These are phyloP conservation scores for Penstemon newberryi DNA, from an alignment of 257 asterid species.

Conservation along the genomic window DNA sequence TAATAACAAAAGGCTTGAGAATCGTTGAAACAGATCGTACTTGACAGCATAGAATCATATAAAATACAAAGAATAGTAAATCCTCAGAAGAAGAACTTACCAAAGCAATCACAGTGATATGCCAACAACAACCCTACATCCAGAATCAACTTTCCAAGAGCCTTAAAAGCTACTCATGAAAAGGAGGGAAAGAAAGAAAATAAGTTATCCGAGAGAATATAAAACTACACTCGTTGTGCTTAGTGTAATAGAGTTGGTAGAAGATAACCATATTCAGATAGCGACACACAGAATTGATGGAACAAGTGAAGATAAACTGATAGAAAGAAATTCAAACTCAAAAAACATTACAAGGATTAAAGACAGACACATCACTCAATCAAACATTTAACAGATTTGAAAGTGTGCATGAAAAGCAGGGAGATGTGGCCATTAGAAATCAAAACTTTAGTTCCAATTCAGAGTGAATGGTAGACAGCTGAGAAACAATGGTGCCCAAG, in stretches of 20 bases:
- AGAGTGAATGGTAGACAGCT: neutral
- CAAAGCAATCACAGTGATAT: constrained; percentile 76
- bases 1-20: neutral
- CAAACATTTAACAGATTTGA: neutral
- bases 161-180: constrained; percentile 60
- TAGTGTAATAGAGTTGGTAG: neutral
- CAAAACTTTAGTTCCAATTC: constrained; percentile 20
- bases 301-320: constrained; percentile 1
- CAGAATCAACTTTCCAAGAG: constrained; percentile 82
- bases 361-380: neutral
- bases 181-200: constrained; percentile 11
- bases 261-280: constrained; percentile 1
- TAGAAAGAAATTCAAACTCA: neutral
- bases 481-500: constrained; percentile 7
- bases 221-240: neutral
- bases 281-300: neutral
- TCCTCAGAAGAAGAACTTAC: constrained; percentile 39
- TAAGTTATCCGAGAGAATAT: neutral
- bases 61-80: neutral
- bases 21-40: constrained; percentile 1
- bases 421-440: neutral
- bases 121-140: constrained; percentile 94
- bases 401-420: constrained; percentile 10
- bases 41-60: neutral
- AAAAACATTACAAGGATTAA: neutral